phyloP scores from a whole-genome alignment of 208 protist genomes.

The Spongospora subterranea region DNA sequence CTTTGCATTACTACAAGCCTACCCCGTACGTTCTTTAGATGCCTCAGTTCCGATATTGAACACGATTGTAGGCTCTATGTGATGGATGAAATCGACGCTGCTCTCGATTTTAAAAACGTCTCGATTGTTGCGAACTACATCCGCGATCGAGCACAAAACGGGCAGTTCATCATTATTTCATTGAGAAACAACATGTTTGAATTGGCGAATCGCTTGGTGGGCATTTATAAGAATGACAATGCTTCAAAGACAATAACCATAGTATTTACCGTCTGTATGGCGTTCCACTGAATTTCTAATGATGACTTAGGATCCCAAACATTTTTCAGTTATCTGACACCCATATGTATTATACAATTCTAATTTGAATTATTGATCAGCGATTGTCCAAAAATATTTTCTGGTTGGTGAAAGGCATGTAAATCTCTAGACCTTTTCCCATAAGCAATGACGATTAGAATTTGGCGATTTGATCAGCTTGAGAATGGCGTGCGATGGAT shows the following conservation, averaged over 20 bases:
- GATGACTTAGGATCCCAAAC: background rate
- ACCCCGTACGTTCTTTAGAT: constrained; percentile 56
- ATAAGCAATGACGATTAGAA: background rate
- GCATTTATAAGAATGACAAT: constrained; percentile 99
- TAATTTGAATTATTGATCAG: background rate
- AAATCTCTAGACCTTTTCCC: no score
- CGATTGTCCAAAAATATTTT: background rate
- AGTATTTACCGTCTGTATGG: background rate
- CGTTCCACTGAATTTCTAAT: background rate
- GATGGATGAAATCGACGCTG: constrained; percentile 99
- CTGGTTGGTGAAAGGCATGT: background rate
- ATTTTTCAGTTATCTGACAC: no score
- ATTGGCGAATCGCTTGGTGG: constrained; percentile 75
- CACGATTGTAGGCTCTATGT: constrained; percentile 97
- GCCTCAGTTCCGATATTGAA: background rate
- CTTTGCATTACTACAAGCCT: constrained; percentile 99
- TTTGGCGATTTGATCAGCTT: background rate
- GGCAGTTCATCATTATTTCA: constrained; percentile 99
- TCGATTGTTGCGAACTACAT: constrained; percentile 96
- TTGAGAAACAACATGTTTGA: constrained; percentile 86
- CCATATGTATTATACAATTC: no score
- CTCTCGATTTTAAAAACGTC: constrained; percentile 98
- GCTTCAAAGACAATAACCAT: constrained; percentile 94
- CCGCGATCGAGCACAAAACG: constrained; percentile 93
- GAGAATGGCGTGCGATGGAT: background rate